Evolutionary conservation across 2,329 filamentous ascomycete genomes (phyloP), one percentile per base, ranked within the genome.

Genomic region (Cladosporium sp.): DNA sequence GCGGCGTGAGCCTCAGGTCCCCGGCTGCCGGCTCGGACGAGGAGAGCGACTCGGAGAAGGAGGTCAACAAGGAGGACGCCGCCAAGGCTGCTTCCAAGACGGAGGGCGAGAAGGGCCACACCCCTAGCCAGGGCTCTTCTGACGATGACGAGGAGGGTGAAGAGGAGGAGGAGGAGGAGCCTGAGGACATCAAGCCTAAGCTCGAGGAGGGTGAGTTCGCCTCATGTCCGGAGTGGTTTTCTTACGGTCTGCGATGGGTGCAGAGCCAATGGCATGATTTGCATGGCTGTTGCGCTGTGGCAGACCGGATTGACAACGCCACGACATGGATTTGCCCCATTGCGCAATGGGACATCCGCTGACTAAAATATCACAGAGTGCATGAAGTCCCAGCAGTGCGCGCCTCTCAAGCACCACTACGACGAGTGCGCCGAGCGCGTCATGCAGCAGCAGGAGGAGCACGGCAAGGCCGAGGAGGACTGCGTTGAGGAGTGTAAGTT

Each of bases 401-500:
- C 85, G 56, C 85, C 86, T 54, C 82, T 83, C 68, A 99, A 97
- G 84, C 92, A 97, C 80, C 93, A 99, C 82, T 97, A 87, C 72
- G 92, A 97, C 61, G 89, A 96, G 77, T 99, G 93, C 73, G 90
- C 92, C 64, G 91, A 96, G 82, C 90, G 93, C 65, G 93, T 99
- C 63, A 89, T 84, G 64, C 73, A 80, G 68, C 70, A 78, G 63
- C 83, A 89, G 66, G 82, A 86, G 62, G 80, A 85, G 58, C 83
- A 86, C 63, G 79, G 80, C 73, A 83, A 85, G 74, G 85, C 85
- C 64, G 84, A 88, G 66, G 93, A 99, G 82, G 91, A 97, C 78
- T 99, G 93, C 67, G 89, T 97, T 61, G 93, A 99, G 80, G 93
- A 99, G 80, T 99, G 93, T 97, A 86, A 75, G 91, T 83, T 27